phyloP scores from a whole-genome alignment of 1,284 basidiomycete genomes.

The Termitomyces sp. region DNA sequence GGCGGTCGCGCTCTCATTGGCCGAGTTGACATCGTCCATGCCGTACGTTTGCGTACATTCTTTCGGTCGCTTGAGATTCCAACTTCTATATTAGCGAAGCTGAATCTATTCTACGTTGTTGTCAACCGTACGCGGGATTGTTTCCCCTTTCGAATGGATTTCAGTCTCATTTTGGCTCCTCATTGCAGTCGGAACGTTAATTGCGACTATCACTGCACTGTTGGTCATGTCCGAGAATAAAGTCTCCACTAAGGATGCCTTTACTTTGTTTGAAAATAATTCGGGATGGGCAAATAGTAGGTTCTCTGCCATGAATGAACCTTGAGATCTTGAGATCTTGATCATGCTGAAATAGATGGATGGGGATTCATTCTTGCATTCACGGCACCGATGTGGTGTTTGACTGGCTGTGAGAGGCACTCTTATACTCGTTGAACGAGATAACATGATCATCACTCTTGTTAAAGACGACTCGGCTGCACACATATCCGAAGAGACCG shows the following conservation, averaged over 20 bases:
- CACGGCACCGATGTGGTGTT: constrained; percentile 72
- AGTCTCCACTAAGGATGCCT: constrained; percentile 63
- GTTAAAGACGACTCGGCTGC: constrained; percentile 66
- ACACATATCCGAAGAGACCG: constrained; percentile 73
- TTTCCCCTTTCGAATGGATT: not conserved
- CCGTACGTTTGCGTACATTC: constrained; percentile 43
- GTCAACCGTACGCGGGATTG: constrained; percentile 51
- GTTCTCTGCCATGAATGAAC: constrained; percentile 16
- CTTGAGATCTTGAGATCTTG: not conserved
- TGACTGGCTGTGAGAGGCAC: constrained; percentile 58
- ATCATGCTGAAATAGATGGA: constrained; percentile 39
- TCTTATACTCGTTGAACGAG: not conserved
- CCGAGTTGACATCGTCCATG: constrained; percentile 71
- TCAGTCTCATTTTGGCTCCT: not conserved
- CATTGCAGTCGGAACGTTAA: not conserved
- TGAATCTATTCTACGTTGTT: constrained; percentile 65
- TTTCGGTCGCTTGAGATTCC: constrained; percentile 35
- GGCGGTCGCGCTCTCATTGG: constrained; percentile 63
- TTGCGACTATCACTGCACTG: not conserved
- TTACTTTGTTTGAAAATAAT: constrained; percentile 66
- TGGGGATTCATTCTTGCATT: constrained; percentile 73
- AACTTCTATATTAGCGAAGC: constrained; percentile 57
- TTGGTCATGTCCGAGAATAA: constrained; percentile 31
- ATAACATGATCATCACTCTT: not conserved
- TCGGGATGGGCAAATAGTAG: constrained; percentile 61